Conservation (phyloP, 345 rosid species). For the Camelina sativa region DNA sequence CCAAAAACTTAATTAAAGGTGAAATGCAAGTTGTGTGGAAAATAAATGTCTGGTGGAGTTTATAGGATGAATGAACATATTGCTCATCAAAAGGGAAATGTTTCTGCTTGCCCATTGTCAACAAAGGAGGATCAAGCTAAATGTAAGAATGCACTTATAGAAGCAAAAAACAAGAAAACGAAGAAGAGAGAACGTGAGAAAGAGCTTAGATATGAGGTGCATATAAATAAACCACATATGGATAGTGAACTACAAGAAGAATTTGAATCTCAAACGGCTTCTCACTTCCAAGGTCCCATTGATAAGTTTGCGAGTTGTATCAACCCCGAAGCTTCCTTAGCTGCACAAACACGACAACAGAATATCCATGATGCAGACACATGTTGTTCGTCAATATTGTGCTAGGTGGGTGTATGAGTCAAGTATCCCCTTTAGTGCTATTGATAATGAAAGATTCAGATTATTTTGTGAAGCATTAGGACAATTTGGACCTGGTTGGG, state of each 20-base stretch:
- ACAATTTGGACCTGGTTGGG: neutral
- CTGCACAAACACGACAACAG: neutral
- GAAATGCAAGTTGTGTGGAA: neutral
- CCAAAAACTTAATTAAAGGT: neutral
- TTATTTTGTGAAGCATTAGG: conserved; percentile 5
- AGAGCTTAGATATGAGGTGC: neutral
- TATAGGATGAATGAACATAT: neutral
- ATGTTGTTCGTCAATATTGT: neutral
- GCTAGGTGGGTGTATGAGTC: neutral
- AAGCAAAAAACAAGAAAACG: neutral
- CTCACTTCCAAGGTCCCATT: neutral
- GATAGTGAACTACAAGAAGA: neutral
- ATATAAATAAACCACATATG: neutral
- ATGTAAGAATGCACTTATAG: neutral
- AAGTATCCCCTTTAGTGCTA: neutral
- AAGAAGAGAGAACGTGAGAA: neutral
- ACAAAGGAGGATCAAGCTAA: neutral
- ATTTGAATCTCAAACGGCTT: neutral
- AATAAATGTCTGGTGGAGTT: neutral
- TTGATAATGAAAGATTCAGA: neutral
- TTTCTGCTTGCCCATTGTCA: neutral
- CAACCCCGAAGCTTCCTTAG: too few species aligned
- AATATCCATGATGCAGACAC: neutral
- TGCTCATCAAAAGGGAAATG: neutral
- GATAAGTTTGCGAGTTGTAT: neutral